Conservation (phyloP, 345 rosid genomes). For the Garcia nutans region DNA sequence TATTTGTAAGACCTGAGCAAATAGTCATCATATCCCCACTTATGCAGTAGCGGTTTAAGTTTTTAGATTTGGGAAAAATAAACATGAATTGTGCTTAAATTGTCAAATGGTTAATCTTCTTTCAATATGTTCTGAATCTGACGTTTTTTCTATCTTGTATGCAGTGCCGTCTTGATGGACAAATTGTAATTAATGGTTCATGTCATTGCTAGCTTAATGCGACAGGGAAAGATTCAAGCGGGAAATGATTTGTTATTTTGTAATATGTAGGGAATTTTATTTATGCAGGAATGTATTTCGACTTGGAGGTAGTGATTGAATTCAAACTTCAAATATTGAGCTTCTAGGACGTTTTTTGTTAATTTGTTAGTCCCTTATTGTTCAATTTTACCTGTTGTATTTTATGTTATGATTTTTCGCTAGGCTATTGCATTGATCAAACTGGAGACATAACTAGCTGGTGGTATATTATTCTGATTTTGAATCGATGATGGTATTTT, state of each 20-base stretch:
- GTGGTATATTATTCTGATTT: background rate
- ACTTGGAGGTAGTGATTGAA: background rate
- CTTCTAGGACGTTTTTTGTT: background rate
- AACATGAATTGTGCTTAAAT: too few species aligned
- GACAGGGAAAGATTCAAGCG: background rate
- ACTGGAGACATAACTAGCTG: background rate
- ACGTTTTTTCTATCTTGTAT: background rate
- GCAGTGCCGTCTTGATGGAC: conserved; percentile 11
- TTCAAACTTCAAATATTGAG: background rate
- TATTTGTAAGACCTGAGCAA: too few species aligned
- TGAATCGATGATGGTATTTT: too few species aligned
- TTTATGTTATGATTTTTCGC: background rate
- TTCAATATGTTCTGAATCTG: background rate
- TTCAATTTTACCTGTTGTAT: background rate
- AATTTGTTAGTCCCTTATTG: background rate
- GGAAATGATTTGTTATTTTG: background rate
- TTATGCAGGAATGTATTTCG: background rate
- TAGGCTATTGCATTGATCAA: background rate
- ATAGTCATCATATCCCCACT: too few species aligned
- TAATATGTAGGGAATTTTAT: background rate
- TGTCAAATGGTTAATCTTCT: too few species aligned
- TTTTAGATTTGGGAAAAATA: too few species aligned
- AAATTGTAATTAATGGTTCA: background rate
- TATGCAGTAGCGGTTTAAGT: too few species aligned
- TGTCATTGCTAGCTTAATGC: background rate